Evolutionary conservation across 2,329 filamentous ascomycete genomes (phyloP), one percentile per base, ranked within the genome.

Genomic region (Diaporthe citrichinensis): DNA sequence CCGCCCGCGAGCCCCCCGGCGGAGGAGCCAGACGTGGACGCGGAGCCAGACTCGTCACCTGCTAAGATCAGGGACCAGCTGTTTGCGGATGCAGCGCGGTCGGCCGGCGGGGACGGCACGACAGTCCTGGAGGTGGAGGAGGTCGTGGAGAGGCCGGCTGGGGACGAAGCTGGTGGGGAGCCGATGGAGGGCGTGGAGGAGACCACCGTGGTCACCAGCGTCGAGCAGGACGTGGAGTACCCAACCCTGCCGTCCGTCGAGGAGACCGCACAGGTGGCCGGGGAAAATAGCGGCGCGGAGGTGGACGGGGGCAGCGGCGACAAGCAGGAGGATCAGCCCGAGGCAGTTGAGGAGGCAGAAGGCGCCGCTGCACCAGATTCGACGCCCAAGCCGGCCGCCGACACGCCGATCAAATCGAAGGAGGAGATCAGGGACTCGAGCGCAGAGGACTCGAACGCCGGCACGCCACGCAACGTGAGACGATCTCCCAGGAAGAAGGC

Each of bases 401-500:
- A 44, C 14, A 71, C 61, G 39, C 57, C 69, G 15, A 69, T 61
- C 44, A 67, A 62, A 31, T 23, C 76, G 15, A 75, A 71, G 57
- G 36, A 44, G n/a, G 69, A 41, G 28, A 46, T 46, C 31, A 62
- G 76, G 15, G 62, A 73, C 7, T 75, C 69, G 4, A 77, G 76
- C 71, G 76, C 73, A 23, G 76, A 65, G 28, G 61, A 77, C n/a
- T 75, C 76, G 5, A 51, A 77, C 25, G 73, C 76, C 41, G 71
- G 25, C 46, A 77, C 76, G 46, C 73, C 76, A 28, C 73, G 76
- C 20, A 77, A 62, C 62, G 39, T 77, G 46, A 75, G 76, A 41
- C 76, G 76, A 36, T 77, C 73, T 23, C 76, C 76, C n/a, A 55
- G 73, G 57, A 77, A 77, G 46, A 75, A 62, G 62, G 57, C 71